phyloP scores from a whole-genome alignment of 139 green algal genomes.

The Penium margaritaceum region DNA sequence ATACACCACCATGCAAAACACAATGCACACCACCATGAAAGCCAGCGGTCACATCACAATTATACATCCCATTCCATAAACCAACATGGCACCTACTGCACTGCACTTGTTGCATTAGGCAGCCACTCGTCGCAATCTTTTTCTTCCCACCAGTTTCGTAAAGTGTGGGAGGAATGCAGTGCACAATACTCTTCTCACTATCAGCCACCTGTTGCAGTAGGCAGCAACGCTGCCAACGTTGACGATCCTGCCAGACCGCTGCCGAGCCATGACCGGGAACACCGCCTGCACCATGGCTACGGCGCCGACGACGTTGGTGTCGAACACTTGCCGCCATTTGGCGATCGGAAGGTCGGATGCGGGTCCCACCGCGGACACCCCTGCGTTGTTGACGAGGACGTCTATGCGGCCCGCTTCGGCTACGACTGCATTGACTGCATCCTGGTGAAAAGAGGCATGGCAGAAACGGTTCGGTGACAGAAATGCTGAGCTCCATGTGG shows the following conservation, averaged over 20 bases:
- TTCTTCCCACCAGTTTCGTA: too few species aligned
- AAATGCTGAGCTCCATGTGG: too few species aligned
- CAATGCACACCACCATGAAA: too few species aligned
- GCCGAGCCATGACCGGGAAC: constrained; percentile 19
- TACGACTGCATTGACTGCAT: background rate
- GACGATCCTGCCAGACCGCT: background rate
- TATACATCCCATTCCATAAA: too few species aligned
- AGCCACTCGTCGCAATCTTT: too few species aligned
- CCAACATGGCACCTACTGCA: too few species aligned
- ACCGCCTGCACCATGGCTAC: constrained; percentile 10
- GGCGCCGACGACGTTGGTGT: constrained; percentile 14
- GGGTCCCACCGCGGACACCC: background rate
- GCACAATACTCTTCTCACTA: too few species aligned
- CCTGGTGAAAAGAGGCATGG: background rate
- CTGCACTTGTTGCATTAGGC: too few species aligned
- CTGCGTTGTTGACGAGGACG: constrained; percentile 28
- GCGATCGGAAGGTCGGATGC: background rate
- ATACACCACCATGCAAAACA: too few species aligned
- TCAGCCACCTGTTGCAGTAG: background rate
- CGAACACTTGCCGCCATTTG: constrained; percentile 1
- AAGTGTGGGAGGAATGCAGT: too few species aligned
- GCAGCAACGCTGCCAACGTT: constrained; percentile 10
- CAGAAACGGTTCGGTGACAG: too few species aligned
- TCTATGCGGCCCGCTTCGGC: constrained; percentile 9
- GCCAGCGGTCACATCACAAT: too few species aligned